Conservation (phyloP, 352 stramenopile species). For the Pythium apleroticum region DNA sequence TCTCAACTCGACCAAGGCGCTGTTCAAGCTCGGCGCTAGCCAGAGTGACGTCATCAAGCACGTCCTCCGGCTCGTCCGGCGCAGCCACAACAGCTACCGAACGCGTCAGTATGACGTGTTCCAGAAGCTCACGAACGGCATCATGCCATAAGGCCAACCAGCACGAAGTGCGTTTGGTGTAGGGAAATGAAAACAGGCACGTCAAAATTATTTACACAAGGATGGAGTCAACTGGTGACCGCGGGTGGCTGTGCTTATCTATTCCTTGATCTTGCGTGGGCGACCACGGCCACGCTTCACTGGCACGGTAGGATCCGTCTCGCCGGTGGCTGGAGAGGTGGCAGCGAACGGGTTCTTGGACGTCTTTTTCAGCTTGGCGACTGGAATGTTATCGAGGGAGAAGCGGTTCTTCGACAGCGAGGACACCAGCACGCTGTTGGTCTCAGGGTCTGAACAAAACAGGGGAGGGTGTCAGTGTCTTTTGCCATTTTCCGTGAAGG, state of each 20-base stretch:
- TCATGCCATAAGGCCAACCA: constrained; percentile 53
- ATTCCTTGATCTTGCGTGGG: constrained; percentile 19
- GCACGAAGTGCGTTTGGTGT: not conserved
- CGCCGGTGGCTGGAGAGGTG: constrained; percentile 15
- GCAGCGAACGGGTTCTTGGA: constrained; percentile 75
- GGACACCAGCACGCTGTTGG: constrained; percentile 61
- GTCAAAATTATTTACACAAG: constrained; percentile 24
- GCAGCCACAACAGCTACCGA: constrained; percentile 90
- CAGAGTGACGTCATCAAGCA: constrained; percentile 89
- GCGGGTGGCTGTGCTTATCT: not conserved
- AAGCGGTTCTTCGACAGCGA: constrained; percentile 72
- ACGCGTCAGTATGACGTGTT: constrained; percentile 91
- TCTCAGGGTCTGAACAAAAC: constrained; percentile 43
- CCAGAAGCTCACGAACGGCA: constrained; percentile 91
- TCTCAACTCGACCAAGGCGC: constrained; percentile 68
- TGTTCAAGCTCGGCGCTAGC: constrained; percentile 81
- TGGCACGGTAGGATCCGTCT: not conserved
- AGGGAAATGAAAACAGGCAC: constrained; percentile 12
- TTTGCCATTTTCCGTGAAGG: not conserved
- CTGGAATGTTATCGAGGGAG: constrained; percentile 70
- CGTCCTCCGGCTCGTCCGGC: constrained; percentile 86
- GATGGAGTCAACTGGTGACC: not conserved
- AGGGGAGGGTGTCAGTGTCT: not conserved
- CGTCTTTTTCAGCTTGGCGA: constrained; percentile 81
- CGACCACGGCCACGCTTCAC: constrained; percentile 20